These are phyloP conservation scores for Trametes meyenii DNA, from an alignment of 768 basidiomycete genomes.

Conservation along the genomic window DNA sequence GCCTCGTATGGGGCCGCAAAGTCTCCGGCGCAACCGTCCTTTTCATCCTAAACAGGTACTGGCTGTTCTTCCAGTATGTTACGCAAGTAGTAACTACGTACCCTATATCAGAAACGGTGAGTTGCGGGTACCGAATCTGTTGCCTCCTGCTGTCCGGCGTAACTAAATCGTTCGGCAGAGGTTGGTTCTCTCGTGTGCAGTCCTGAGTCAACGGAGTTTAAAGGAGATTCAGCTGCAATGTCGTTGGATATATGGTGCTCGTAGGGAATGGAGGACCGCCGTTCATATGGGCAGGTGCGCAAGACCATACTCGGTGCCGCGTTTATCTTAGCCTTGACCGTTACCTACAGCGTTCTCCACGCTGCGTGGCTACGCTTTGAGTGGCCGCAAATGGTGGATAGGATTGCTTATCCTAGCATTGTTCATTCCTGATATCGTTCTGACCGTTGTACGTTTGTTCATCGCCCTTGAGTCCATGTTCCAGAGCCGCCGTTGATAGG, in stretches of 20 bases:
- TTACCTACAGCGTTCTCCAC: conserved; percentile 3
- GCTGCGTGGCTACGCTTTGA: conserved; percentile 13
- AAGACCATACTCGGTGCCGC: neutral
- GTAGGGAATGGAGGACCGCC: conserved; percentile 14
- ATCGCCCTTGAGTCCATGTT: neutral
- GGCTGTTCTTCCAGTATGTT: conserved; percentile 15
- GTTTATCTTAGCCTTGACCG: neutral
- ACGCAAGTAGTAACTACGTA: conserved; percentile 7
- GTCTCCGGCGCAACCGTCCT: conserved; percentile 16
- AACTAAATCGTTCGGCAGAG: neutral
- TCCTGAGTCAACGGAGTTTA: neutral
- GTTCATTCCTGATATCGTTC: conserved; percentile 4
- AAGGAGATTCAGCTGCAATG: neutral
- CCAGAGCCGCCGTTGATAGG: neutral
- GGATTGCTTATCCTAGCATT: neutral
- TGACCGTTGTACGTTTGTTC: neutral
- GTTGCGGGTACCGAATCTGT: neutral
- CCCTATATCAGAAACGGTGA: conserved; percentile 6
- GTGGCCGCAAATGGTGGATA: conserved; percentile 11
- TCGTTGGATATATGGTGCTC: conserved; percentile 5
- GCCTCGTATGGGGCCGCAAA: conserved; percentile 21
- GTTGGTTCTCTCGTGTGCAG: neutral
- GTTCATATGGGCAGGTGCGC: conserved; percentile 10
- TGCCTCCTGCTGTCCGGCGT: neutral
- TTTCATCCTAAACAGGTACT: conserved; percentile 21